Evolutionary conservation across 1,139 yeast genomes (phyloP).

Genomic region (Pneumocystis wakefieldiae): DNA sequence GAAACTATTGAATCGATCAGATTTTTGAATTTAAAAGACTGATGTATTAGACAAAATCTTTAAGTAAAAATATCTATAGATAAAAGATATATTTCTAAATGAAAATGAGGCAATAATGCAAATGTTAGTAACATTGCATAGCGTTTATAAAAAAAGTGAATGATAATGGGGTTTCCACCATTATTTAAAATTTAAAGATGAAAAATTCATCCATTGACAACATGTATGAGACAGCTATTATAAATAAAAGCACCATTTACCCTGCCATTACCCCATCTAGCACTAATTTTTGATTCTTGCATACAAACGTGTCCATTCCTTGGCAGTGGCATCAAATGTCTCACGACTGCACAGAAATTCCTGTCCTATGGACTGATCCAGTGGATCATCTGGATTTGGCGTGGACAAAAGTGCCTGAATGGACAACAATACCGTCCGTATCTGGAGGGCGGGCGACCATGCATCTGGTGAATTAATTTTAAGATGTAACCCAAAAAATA

Average conservation of each 20-base stretch:
- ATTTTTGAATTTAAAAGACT: background rate
- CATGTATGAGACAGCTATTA: too few species aligned
- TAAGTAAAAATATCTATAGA: background rate
- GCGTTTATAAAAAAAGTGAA: too few species aligned
- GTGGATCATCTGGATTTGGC: slow-evolving; percentile 96
- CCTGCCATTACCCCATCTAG: background rate
- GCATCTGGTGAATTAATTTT: slow-evolving; percentile 25
- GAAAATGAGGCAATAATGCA: background rate
- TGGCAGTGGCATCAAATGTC: slow-evolving; percentile 10
- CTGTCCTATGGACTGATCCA: slow-evolving; percentile 71
- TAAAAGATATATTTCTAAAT: background rate
- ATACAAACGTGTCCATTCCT: slow-evolving; percentile 16
- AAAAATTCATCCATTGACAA: too few species aligned
- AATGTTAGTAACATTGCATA: too few species aligned
- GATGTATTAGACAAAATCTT: background rate
- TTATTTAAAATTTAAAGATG: too few species aligned
- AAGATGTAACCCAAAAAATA: background rate
- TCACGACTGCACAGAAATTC: slow-evolving; percentile 33
- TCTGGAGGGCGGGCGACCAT: slow-evolving; percentile 98
- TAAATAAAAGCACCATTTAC: background rate
- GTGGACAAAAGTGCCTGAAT: slow-evolving; percentile 89
- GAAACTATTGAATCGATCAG: background rate
- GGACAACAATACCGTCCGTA: slow-evolving; percentile 79
- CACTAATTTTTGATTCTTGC: slow-evolving; percentile 32
- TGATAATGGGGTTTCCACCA: too few species aligned